A percentile compares a stretch with the other conserved stretches of the same genome.
Conservation (phyloP, 352 stramenopile species). For the Phytophthora pisi region DNA sequence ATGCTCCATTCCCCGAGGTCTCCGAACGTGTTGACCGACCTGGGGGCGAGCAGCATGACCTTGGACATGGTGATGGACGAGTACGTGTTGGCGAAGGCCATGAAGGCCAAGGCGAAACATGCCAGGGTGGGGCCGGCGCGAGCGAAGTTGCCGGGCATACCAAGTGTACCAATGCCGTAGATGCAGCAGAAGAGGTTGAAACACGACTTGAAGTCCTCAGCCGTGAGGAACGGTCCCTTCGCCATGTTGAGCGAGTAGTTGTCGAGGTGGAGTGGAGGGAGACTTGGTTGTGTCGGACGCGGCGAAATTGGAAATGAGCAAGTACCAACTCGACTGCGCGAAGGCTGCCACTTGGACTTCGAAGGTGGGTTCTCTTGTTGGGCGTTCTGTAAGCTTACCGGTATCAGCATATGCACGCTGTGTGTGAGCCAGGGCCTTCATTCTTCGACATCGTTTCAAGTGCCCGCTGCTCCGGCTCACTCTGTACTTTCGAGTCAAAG, state of each 20-base stretch:
- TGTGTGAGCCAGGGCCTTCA: background rate
- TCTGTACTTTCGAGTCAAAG: background rate
- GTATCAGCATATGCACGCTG: background rate
- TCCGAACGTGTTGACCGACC: conserved; percentile 53
- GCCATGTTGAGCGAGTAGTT: conserved; percentile 12
- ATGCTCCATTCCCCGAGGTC: conserved; percentile 67
- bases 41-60: conserved; percentile 56
- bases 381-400: background rate
- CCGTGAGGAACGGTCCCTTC: conserved; percentile 45
- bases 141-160: conserved; percentile 73
- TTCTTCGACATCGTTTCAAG: conserved; percentile 2
- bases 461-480: conserved; percentile 5
- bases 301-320: conserved; percentile 21
- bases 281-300: conserved; percentile 4
- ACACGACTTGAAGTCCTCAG: conserved; percentile 56
- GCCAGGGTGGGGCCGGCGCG: conserved; percentile 53
- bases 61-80: conserved; percentile 60
- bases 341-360: background rate
- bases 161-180: conserved; percentile 72
- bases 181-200: conserved; percentile 73
- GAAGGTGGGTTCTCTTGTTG: background rate
- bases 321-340: background rate
- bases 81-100: conserved; percentile 71
- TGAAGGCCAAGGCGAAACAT: conserved; percentile 55
- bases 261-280: background rate